phyloP scores from a whole-genome alignment of 2,329 filamentous ascomycete genomes.

The Diaporthe sp. region DNA sequence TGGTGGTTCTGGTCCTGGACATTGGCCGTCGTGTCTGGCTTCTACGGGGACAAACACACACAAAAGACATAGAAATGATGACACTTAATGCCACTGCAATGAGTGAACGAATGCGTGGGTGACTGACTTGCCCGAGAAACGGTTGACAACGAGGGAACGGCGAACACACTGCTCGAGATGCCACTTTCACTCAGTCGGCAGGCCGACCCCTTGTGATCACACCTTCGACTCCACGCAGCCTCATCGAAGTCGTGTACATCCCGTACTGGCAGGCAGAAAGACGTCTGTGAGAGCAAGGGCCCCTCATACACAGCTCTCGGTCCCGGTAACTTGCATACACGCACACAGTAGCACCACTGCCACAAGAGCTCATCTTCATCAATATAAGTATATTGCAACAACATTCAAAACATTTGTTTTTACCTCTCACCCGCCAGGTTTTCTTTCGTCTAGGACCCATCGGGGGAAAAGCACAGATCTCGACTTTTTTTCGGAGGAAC shows the following conservation, averaged over 20 bases:
- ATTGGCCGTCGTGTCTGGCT: not conserved
- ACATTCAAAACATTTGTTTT: constrained; percentile 19
- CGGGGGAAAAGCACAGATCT: constrained; percentile 5
- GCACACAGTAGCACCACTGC: not conserved
- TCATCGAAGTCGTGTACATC: not conserved
- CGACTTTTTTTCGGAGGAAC: not conserved
- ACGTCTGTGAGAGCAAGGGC: not conserved
- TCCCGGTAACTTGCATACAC: not conserved
- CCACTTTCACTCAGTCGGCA: not conserved
- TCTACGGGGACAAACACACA: not conserved
- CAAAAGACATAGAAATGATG: constrained; percentile 24
- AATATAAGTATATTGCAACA: constrained; percentile 25
- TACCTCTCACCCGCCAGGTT: constrained; percentile 9
- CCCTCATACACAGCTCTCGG: not conserved
- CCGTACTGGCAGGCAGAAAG: not conserved
- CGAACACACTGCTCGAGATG: not conserved
- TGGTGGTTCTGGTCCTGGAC: not conserved
- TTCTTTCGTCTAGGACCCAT: constrained; percentile 24
- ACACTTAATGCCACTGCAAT: constrained; percentile 6
- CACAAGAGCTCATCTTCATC: not conserved
- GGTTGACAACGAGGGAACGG: not conserved
- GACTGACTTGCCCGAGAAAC: not conserved
- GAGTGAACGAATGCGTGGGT: not conserved
- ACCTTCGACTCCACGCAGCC: not conserved
- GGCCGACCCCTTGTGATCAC: not conserved